Base-by-base conservation (phyloP, 179 eudicot species). In the Spergularia azorica region DNA sequence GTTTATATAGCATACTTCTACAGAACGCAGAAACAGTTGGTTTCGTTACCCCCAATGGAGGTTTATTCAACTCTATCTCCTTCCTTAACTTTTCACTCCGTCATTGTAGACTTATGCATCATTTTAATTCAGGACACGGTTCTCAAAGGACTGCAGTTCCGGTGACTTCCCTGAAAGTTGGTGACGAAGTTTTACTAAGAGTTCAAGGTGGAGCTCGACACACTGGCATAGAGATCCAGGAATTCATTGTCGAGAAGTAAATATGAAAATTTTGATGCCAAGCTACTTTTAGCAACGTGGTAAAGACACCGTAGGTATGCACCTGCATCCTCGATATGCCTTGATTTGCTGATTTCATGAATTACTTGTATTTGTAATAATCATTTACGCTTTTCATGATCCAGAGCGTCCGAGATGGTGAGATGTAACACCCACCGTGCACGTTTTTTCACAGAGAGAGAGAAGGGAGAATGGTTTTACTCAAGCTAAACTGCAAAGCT, bases 21-120 rank as follows among this genome's bases (percentile, higher is more conserved):
- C 98, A 94, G 74, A 94, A 94, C 80, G 98, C 97, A 43, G 98
- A 94, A 82, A 94, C 98, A 50, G 97, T 94, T 75, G 90, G 89
- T 41, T 77, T 94, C 38, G 84, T 94, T 79, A 75, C 88, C 21
- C 87, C 89, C n/a, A n/a, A 50, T 43, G 76, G 71, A 86, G 94
- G 97, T 87, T 38, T 72, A 3, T 26, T 17, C 9, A 38, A 52
- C n/a, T 15, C 21, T 71, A 26, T 56, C 36, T 32, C 18, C 70
- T 80, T 26, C 32, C 32, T 26, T 26, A 26, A 6, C 18, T 48
- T 15, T 9, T 9, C 20, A 18, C 58, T 13, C 26, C 56, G 11
- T 48, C 50, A 12, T 21, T 48, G 58, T 43, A 21, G 14, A 11
- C 50, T 18, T 20, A 63, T 52, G 18, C 66, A 54, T 46, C 6